Percentiles rank a stretch among this genome's conserved stretches.
These are phyloP conservation scores for Epichloe bromicola DNA, from an alignment of 2,329 filamentous ascomycete genomes.

Conservation along the genomic window DNA sequence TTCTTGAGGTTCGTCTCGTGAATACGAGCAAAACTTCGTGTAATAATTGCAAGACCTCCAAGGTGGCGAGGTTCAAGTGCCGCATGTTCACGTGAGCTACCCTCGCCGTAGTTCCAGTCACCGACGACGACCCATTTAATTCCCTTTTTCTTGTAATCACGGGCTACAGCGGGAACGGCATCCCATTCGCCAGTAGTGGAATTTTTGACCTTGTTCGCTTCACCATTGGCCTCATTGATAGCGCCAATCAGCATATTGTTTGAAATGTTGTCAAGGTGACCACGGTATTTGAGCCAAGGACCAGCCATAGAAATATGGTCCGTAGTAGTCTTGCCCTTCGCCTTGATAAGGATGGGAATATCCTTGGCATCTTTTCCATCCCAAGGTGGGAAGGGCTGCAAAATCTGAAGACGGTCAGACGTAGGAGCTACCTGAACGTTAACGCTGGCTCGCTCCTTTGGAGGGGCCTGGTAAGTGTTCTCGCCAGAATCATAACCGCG, in stretches of 20 bases:
- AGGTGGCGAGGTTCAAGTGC: slow-evolving; percentile 96
- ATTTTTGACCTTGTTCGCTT: slow-evolving; percentile 98
- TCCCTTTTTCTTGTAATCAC: slow-evolving; percentile 96
- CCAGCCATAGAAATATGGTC: slow-evolving; percentile 97
- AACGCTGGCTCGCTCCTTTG: slow-evolving; percentile 60
- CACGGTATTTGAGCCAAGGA: slow-evolving; percentile 97
- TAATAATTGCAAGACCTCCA: slow-evolving; percentile 93
- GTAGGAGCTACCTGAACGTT: slow-evolving; percentile 72
- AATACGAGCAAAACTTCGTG: slow-evolving; percentile 92
- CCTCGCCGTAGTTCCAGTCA: slow-evolving; percentile 99
- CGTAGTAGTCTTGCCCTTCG: slow-evolving; percentile 89
- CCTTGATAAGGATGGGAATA: slow-evolving; percentile 91
- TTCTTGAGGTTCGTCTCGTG: slow-evolving; percentile 99
- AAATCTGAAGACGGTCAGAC: slow-evolving; percentile 88
- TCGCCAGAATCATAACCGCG: slow-evolving; percentile 81
- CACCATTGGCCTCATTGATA: slow-evolving; percentile 87
- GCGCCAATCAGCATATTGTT: slow-evolving; percentile 99
- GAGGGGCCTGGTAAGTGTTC: slow-evolving; percentile 94
- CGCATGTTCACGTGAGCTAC: slow-evolving; percentile 93
- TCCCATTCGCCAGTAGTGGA: slow-evolving; percentile 69
- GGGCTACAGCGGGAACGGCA: slow-evolving; percentile 83
- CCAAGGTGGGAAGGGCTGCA: slow-evolving; percentile 78
- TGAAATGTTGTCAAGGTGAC: slow-evolving; percentile 97
- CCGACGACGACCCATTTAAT: slow-evolving; percentile 95
- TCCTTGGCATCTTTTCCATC: slow-evolving; percentile 78